phyloP scores from a whole-genome alignment of 2,329 filamentous ascomycete species.

The Phialocephala sp. region DNA sequence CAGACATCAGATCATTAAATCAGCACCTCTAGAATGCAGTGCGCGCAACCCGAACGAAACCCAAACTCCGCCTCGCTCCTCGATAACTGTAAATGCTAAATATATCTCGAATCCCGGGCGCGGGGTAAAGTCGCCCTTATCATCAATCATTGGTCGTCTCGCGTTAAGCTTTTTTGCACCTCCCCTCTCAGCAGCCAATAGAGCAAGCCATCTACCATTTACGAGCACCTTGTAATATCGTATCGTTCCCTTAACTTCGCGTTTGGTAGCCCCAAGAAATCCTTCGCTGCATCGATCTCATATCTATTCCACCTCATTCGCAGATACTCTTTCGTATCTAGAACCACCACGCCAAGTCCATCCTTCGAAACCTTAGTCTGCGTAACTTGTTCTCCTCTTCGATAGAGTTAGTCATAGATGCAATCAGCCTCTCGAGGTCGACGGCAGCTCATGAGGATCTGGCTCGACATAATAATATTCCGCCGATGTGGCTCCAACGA shows the following conservation, averaged over 20 bases:
- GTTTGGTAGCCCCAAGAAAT: neutral
- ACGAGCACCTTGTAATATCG: neutral
- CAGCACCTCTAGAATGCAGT: neutral
- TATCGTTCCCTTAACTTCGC: neutral
- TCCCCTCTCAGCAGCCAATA: neutral
- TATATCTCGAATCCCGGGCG: neutral
- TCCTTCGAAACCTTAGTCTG: neutral
- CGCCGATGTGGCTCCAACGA: conserved; percentile 25
- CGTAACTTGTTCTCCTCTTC: neutral
- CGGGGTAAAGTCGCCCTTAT: neutral
- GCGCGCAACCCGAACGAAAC: neutral
- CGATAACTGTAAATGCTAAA: neutral
- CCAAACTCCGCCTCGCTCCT: neutral
- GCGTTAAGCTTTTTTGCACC: conserved; percentile 2
- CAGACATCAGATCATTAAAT: too few species aligned
- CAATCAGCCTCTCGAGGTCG: neutral
- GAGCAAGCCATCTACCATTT: conserved; percentile 1
- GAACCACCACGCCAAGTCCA: neutral
- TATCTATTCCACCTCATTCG: neutral
- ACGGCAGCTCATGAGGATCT: conserved; percentile 17
- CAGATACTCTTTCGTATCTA: neutral
- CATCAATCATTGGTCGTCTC: neutral
- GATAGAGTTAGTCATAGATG: neutral
- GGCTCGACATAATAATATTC: conserved; percentile 34
- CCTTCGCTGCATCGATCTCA: neutral